Conservation (phyloP, 2,329 filamentous ascomycete species). For the Macroventuria anomochaeta region DNA sequence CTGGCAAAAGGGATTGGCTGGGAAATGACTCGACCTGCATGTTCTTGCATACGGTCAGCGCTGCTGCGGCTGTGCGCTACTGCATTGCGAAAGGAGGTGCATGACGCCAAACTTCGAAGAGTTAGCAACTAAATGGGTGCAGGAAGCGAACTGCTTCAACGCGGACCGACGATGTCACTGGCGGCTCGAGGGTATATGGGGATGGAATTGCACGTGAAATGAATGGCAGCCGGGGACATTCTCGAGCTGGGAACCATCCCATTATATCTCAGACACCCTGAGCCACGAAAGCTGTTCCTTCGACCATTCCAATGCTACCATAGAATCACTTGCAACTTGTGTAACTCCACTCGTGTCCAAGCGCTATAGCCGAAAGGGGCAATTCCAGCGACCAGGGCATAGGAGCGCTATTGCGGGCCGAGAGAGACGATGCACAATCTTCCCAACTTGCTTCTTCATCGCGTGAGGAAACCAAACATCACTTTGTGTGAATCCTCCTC, state of each 20-base stretch:
- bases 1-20: slow-evolving; percentile 13
- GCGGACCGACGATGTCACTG: slow-evolving; percentile 5
- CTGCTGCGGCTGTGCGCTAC: slow-evolving; percentile 22
- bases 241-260: not conserved
- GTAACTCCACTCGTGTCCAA: slow-evolving; percentile 9
- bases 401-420: slow-evolving; percentile 14
- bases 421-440: slow-evolving; percentile 9
- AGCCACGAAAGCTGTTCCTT: not conserved
- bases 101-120: slow-evolving; percentile 24
- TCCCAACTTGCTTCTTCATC: not conserved
- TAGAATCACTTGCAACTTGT: slow-evolving; percentile 2
- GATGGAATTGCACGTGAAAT: not conserved
- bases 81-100: slow-evolving; percentile 35
- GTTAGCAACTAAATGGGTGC: slow-evolving; percentile 26
- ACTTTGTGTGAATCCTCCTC: not conserved
- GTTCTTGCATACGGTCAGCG: slow-evolving; percentile 21
- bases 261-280: slow-evolving; percentile 2
- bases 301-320: slow-evolving; percentile 8
- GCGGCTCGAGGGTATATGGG: slow-evolving; percentile 1
- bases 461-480: not conserved
- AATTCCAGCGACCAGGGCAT: slow-evolving; percentile 14
- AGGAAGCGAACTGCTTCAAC: slow-evolving; percentile 30
- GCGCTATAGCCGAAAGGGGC: slow-evolving; percentile 11
- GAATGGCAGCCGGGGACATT: not conserved
- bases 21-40: slow-evolving; percentile 31